Evolutionary conservation across 2,329 filamentous ascomycete genomes (phyloP).

Genomic region (Diplodia sapinea): DNA sequence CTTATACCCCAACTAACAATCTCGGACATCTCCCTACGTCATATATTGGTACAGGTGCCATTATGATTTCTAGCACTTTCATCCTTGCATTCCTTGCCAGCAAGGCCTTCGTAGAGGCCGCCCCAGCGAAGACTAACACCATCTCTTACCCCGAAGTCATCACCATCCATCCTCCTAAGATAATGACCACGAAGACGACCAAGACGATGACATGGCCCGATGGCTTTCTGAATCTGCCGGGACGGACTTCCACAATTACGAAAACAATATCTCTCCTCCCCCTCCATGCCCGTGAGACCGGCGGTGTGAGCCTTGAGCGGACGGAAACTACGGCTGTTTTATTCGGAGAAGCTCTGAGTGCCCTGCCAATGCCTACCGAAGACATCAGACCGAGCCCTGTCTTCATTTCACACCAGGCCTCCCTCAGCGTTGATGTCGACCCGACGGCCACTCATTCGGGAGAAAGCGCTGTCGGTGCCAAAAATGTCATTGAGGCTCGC

Average conservation of each 20-base stretch:
- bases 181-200: background rate
- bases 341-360: background rate
- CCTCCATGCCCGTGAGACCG: slow-evolving; percentile 3
- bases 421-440: background rate
- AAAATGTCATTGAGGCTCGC: slow-evolving; percentile 1
- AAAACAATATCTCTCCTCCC: background rate
- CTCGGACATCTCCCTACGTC: too few relatives aligned
- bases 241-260: background rate
- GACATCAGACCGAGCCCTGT: background rate
- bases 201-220: slow-evolving; percentile 1
- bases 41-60: too few relatives aligned
- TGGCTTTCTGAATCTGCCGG: background rate
- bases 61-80: background rate
- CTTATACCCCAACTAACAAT: background rate
- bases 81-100: slow-evolving; percentile 10
- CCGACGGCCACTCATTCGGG: background rate
- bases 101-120: slow-evolving; percentile 5
- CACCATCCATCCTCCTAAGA: slow-evolving; percentile 10
- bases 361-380: background rate
- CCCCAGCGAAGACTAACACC: background rate
- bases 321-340: background rate
- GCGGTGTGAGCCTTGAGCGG: background rate
- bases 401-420: background rate
- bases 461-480: background rate
- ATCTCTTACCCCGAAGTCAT: background rate